Evolutionary conservation across 306 rosid species (phyloP).

Genomic region (Trichosanthes truncata): DNA sequence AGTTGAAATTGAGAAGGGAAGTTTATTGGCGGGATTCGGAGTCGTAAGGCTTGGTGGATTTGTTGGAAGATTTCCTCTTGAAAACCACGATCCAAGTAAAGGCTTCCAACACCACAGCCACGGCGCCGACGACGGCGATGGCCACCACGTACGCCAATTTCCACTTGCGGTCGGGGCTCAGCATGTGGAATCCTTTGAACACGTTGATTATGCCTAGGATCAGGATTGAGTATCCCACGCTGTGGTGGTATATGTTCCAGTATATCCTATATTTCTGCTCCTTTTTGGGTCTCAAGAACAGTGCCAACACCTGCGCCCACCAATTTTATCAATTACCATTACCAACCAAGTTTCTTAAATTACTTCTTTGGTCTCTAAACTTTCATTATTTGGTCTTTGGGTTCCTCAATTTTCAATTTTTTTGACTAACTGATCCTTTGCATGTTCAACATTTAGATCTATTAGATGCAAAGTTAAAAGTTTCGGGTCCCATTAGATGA

Average conservation of each 20-base stretch:
- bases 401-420: no score
- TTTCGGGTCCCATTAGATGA: no score
- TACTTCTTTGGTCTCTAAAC: no score
- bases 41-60: conserved; percentile 44
- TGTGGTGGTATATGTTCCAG: conserved; percentile 87
- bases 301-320: conserved; percentile 49
- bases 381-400: no score
- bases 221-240: conserved; percentile 47
- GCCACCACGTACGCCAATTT: conserved; percentile 32
- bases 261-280: conserved; percentile 53
- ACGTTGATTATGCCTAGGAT: conserved; percentile 54
- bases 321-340: background rate
- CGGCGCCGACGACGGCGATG: conserved; percentile 34
- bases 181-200: conserved; percentile 54
- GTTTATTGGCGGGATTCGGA: conserved; percentile 20
- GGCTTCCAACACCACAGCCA: conserved; percentile 49
- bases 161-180: conserved; percentile 50
- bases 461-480: no score
- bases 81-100: conserved; percentile 66
- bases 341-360: no score
- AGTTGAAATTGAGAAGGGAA: no score
- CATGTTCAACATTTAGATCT: no score
- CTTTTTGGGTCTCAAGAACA: conserved; percentile 66
- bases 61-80: conserved; percentile 35
- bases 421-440: no score